Base-by-base conservation (phyloP, 768 basidiomycete species). In the Solioccasus polychromus region DNA sequence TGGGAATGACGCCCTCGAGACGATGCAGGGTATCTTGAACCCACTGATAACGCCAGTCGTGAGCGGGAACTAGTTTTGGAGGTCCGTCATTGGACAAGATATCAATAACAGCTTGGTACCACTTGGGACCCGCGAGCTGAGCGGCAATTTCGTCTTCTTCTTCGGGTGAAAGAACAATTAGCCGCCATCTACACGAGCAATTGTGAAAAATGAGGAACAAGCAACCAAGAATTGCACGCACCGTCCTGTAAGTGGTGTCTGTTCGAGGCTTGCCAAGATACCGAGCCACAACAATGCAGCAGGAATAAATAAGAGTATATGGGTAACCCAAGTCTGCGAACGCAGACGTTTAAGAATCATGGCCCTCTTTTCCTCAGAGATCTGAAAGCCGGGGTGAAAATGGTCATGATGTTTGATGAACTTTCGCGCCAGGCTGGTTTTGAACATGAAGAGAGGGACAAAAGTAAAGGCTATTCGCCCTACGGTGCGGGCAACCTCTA, bases 41-140 rank as follows among this genome's bases (percentile, higher is more conserved):
- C 94, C 95, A 97, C 17, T 69, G 59, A 61, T 88, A 87, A 47
- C 94, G 79, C 95, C 95, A 98, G 67, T 99, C 95, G 20, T 72
- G 75, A 1, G 75, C 64, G 26, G 88, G 79, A 42, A 98, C 74
- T 29, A 89, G 73, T 34, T 71, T 71, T 4, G 80, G 78, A 39
- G 80, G 66, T 5, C 79, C 82, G 48, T 86, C 76, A 48, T 77
- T 61, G 7, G 84, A 73, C 11, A 97, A 75, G 35, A 95, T 88
- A 30, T 88, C 81, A 29, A 78, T 76, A 17, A 97, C 86, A 29
- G 90, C 85, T 50, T 75, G 71, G 65, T 87, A 91, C 93, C 93
- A 97, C 36, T 90, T 91, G 18, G 79, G 68, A 14, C 91, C 93
- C 17, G 82, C 80, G 9, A 97, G 78, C 58, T 89, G 85, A 4